phyloP scores from a whole-genome alignment of 1,284 basidiomycete genomes.

The Microbotryum scabiosae region DNA sequence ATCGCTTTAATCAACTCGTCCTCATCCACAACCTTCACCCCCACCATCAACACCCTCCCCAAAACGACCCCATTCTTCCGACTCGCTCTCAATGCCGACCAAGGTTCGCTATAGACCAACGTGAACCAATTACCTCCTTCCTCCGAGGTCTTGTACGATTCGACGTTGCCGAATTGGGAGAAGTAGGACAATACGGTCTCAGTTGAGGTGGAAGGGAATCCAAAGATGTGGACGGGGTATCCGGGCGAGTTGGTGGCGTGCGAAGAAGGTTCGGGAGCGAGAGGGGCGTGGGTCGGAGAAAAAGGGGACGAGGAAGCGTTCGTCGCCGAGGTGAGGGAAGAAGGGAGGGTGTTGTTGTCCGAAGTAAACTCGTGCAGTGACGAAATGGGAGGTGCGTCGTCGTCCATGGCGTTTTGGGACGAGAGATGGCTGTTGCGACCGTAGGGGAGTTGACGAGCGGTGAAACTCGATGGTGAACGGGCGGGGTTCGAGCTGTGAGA shows the following conservation, averaged over 20 bases:
- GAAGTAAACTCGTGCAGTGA: conserved; percentile 28
- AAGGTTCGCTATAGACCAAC: conserved; percentile 51
- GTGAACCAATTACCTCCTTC: conserved; percentile 38
- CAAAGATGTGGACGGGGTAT: conserved; percentile 34
- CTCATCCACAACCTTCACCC: conserved; percentile 56
- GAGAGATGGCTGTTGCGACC: conserved; percentile 18
- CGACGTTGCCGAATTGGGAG: conserved; percentile 30
- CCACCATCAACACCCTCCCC: conserved; percentile 66
- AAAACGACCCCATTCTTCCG: conserved; percentile 68
- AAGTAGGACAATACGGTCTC: conserved; percentile 32
- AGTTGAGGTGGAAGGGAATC: conserved; percentile 32
- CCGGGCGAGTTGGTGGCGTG: conserved; percentile 1
- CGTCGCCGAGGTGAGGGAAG: conserved; percentile 2
- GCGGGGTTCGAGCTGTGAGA: background rate
- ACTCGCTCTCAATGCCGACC: conserved; percentile 62
- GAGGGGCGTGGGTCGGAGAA: background rate
- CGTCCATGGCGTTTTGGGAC: conserved; percentile 29
- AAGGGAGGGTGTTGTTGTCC: background rate
- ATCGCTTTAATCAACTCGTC: conserved; percentile 33
- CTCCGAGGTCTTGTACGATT: conserved; percentile 18
- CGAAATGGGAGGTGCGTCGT: conserved; percentile 34
- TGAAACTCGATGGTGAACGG: background rate
- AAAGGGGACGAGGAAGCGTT: conserved; percentile 10
- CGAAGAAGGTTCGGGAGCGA: background rate
- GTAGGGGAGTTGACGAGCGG: conserved; percentile 22